Base-by-base conservation (phyloP, 192 early-diverging fungal genomes). In the Coemansia sp. region DNA sequence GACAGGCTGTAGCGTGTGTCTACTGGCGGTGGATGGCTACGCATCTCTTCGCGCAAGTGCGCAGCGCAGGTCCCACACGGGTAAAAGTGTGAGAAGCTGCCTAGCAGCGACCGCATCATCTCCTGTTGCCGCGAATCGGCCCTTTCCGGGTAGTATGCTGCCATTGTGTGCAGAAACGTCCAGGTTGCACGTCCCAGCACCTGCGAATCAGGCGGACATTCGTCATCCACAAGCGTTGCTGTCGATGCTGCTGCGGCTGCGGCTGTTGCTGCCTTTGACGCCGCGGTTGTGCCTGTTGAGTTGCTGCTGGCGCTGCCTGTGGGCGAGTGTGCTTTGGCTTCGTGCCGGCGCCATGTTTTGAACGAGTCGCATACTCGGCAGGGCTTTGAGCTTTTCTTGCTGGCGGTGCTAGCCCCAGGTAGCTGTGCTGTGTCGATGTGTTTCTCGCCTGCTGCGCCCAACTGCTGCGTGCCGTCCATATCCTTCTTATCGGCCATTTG, bases 111-210 rank as follows among this genome's bases (percentile, higher is more conserved):
- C 57, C 69, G 66, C 93, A 96, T 95, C 54, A 79, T 83, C 11
- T 74, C 58, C 70, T 90, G 87, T 66, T 99, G 86, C 39, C 71
- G 59, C 1, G 53, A 36, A 2, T 87, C 82, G 0, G 96, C 91
- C 14, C 62, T 70, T 20, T 90, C 85, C 0, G 96, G 94, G 63
- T 98, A 98, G 76, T 98, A 95, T 0, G 94, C 93, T 3, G 93
- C 92, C 86, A 95, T 94, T 0, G 94, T 94, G 69, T 98, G 96
- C 45, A 99, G 79, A 51, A 97, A 93, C 4, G 94, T 97, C 96
- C 96, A 99, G 0, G 93, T 93, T n/a, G 91, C 82, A 4, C 81
- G 74, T 18, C 96, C 96, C 16, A 98, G 87, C 28, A 81, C 79
- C 51, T 81, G 73, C 5, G 85, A 84, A 67, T 98, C 94, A 0